A percentile compares a stretch with the other conserved stretches of the same genome.
These are phyloP conservation scores for Colletotrichum karsti DNA, from an alignment of 2,329 filamentous ascomycete genomes.

Conservation along the genomic window DNA sequence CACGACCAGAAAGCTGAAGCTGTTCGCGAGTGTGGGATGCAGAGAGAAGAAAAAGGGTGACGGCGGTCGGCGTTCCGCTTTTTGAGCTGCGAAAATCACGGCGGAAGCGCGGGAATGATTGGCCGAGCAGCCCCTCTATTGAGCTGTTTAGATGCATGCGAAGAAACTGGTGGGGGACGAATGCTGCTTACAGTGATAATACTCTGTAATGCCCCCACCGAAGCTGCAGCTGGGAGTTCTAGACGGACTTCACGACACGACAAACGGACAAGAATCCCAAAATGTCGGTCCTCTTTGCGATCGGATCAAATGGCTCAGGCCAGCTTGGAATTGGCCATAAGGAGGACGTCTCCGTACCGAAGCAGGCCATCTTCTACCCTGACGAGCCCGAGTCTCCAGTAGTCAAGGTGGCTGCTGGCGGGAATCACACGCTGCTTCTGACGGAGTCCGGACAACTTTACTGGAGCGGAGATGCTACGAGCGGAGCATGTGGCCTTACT, in stretches of 20 bases:
- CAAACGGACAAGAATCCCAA: background rate
- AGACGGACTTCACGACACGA: background rate
- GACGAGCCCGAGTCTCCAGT: conserved; percentile 42
- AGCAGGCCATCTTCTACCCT: conserved; percentile 65
- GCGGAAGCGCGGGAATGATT: conserved; percentile 27
- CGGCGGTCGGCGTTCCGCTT: conserved; percentile 20
- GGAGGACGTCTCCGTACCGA: conserved; percentile 75
- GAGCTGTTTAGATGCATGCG: conserved; percentile 15
- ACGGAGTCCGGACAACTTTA: conserved; percentile 67
- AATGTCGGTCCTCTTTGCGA: conserved; percentile 69
- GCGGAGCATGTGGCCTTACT: conserved; percentile 62
- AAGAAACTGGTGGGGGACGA: conserved; percentile 27
- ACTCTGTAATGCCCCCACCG: background rate
- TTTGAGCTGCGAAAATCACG: conserved; percentile 17
- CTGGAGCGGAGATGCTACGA: conserved; percentile 68
- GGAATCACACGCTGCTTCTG: conserved; percentile 86
- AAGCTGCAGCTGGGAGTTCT: background rate
- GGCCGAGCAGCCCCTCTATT: conserved; percentile 20
- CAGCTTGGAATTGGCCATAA: conserved; percentile 77
- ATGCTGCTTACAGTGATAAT: conserved; percentile 5
- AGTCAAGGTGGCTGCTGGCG: conserved; percentile 68
- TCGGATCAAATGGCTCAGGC: conserved; percentile 81
- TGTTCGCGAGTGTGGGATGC: background rate
- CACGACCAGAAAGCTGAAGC: background rate
- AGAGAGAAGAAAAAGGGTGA: background rate